Percentiles rank a stretch among this genome's conserved stretches.
Evolutionary conservation across 768 basidiomycete genomes (phyloP).

Genomic region (Termitomyces sp.): DNA sequence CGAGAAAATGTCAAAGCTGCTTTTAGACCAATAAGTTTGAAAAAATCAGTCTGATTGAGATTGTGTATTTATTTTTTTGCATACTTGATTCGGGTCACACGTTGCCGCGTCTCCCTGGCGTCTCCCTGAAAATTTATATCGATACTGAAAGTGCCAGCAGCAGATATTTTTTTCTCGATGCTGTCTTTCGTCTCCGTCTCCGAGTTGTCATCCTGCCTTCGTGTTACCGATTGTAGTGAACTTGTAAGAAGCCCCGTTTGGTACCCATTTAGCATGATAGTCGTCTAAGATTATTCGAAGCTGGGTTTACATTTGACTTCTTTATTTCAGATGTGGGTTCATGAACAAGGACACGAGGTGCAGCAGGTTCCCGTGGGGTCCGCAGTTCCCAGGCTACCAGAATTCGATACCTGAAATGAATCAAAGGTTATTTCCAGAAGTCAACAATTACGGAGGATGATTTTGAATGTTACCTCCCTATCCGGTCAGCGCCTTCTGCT

Average conservation of each 20-base stretch:
- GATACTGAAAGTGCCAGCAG: neutral
- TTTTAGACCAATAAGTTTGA: neutral
- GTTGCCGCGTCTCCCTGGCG: neutral
- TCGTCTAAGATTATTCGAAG: neutral
- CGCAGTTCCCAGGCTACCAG: neutral
- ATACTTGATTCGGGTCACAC: neutral
- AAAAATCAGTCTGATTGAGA: neutral
- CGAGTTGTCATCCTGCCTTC: neutral
- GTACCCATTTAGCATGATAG: neutral
- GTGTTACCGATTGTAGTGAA: neutral
- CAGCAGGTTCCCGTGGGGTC: neutral
- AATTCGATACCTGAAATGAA: neutral
- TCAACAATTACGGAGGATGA: neutral
- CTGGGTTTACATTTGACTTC: neutral
- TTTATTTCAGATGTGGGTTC: neutral
- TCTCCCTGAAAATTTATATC: neutral
- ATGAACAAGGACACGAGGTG: neutral
- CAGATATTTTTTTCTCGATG: neutral
- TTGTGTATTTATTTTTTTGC: slow-evolving; percentile 2
- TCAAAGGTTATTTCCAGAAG: neutral
- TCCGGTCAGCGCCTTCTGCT: neutral
- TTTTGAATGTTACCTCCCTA: neutral
- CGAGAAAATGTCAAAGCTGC: neutral
- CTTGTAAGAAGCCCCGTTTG: neutral
- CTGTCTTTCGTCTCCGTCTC: neutral